phyloP scores from a whole-genome alignment of 306 rosid genomes.

The Pyrus communis region DNA sequence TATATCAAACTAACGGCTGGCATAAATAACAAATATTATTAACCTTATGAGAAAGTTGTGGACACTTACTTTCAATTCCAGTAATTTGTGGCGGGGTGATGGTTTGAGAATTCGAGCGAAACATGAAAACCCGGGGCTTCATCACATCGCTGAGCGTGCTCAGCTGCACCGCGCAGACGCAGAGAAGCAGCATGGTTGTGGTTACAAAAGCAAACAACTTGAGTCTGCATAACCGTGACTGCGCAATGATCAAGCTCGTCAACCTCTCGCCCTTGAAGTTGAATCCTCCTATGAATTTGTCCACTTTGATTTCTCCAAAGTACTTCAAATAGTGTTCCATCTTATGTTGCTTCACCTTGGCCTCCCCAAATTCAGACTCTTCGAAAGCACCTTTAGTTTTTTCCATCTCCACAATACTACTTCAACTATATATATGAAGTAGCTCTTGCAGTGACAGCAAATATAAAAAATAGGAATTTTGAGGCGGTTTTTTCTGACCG shows the following conservation, averaged over 20 bases:
- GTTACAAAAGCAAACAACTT: constrained; percentile 33
- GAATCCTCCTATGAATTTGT: constrained; percentile 11
- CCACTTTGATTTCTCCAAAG: constrained; percentile 8
- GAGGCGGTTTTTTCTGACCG: constrained; percentile 9
- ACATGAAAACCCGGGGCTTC: constrained; percentile 12
- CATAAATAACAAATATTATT: neutral
- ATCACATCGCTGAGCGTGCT: constrained; percentile 15
- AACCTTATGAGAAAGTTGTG: neutral
- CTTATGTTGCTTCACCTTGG: constrained; percentile 1
- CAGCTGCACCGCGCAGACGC: constrained; percentile 31
- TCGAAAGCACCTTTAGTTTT: neutral
- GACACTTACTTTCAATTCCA: constrained; percentile 14
- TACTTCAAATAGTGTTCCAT: constrained; percentile 13
- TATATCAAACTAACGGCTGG: neutral
- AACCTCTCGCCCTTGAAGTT: constrained; percentile 25
- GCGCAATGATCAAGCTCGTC: constrained; percentile 17
- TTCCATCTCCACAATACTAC: neutral
- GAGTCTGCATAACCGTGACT: constrained; percentile 14
- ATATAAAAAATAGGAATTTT: neutral
- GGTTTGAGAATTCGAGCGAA: constrained; percentile 13
- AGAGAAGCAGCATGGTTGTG: constrained; percentile 26
- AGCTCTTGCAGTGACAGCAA: neutral
- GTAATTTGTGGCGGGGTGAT: neutral
- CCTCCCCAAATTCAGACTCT: neutral
- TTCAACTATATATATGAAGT: neutral